These are phyloP conservation scores for Arbutus unedo DNA, from an alignment of 148 eudicot genomes.

Conservation along the genomic window DNA sequence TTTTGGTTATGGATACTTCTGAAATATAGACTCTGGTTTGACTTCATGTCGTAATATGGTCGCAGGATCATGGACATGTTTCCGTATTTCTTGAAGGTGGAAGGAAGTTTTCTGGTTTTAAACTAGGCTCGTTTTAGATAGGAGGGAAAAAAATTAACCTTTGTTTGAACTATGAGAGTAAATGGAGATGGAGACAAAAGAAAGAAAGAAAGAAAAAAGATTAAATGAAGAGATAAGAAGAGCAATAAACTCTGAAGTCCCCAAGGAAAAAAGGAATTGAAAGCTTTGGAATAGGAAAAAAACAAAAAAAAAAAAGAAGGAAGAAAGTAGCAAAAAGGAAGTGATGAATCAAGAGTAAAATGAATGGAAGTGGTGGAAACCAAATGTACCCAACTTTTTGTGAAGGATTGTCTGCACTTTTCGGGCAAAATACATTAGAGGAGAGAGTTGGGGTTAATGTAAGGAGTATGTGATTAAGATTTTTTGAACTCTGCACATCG, in stretches of 20 bases:
- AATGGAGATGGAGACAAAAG: conserved; percentile 6
- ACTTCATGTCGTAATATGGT: conserved; percentile 56
- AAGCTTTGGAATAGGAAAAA: background rate
- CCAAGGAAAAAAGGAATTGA: background rate
- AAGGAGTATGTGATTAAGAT: conserved; percentile 1
- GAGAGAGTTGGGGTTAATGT: background rate
- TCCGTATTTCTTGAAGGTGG: conserved; percentile 43
- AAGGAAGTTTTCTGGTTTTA: conserved; percentile 22
- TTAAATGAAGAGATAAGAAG: conserved; percentile 6
- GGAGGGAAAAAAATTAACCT: background rate
- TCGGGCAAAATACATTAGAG: background rate
- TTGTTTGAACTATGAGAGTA: background rate
- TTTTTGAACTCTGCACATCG: background rate
- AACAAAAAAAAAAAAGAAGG: conserved; percentile 11
- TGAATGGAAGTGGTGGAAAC: background rate
- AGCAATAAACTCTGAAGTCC: conserved; percentile 1
- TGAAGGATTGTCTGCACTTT: conserved; percentile 1
- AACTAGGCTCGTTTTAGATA: background rate
- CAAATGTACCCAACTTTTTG: background rate
- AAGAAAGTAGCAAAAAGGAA: background rate
- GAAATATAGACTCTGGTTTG: conserved; percentile 37
- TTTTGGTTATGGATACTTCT: conserved; percentile 6
- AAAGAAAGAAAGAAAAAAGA: background rate
- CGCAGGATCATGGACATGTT: conserved; percentile 62
- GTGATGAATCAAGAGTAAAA: conserved; percentile 8